Conservation (phyloP, 106 monocot species). For the Dendrobium chrysotoxum region DNA sequence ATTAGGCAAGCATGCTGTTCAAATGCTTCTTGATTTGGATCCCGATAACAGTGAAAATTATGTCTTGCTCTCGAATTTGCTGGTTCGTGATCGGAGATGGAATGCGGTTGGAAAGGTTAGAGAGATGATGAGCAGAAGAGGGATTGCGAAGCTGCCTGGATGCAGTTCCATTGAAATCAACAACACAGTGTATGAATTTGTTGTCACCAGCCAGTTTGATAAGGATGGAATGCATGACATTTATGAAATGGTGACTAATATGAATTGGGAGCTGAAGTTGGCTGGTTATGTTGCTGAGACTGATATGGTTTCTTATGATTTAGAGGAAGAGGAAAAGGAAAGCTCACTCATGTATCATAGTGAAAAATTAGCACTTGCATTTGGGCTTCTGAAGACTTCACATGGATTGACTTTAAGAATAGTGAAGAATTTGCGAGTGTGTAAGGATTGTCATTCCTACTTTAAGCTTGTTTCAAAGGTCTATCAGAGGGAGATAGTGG, state of each 20-base stretch:
- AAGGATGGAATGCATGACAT: not conserved
- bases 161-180: slow-evolving; percentile 22
- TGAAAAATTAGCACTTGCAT: too few relatives aligned
- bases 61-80: slow-evolving; percentile 20
- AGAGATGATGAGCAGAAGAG: slow-evolving; percentile 18
- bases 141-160: slow-evolving; percentile 14
- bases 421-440: slow-evolving; percentile 31
- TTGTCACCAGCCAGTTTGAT: slow-evolving; percentile 19
- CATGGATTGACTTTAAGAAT: slow-evolving; percentile 6
- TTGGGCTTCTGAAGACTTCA: not conserved
- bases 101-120: slow-evolving; percentile 14
- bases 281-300: slow-evolving; percentile 10
- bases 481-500: slow-evolving; percentile 14
- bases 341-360: too few relatives aligned
- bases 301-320: not conserved
- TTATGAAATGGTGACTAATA: slow-evolving; percentile 7
- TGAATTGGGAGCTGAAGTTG: slow-evolving; percentile 13
- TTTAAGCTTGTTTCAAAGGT: slow-evolving; percentile 19
- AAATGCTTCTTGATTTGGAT: slow-evolving; percentile 5
- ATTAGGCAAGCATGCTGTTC: slow-evolving; percentile 27
- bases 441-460: slow-evolving; percentile 23
- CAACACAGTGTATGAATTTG: slow-evolving; percentile 47
- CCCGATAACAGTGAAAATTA: slow-evolving; percentile 19
- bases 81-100: slow-evolving; percentile 11
- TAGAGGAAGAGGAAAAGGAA: too few relatives aligned